phyloP scores from a whole-genome alignment of 2,329 filamentous ascomycete genomes.

The Fusarium udum region DNA sequence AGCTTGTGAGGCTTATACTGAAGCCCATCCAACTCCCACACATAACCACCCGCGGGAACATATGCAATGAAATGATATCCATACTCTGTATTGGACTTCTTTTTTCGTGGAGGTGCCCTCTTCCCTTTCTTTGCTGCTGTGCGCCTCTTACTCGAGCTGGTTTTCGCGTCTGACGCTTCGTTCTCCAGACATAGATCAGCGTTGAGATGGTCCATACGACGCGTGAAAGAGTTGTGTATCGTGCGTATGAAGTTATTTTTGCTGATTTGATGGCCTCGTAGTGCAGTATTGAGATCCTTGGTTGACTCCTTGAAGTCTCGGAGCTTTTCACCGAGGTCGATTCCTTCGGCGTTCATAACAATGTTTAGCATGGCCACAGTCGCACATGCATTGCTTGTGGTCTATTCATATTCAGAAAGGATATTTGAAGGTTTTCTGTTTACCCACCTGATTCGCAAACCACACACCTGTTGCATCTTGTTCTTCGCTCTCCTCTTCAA shows the following conservation, averaged over 20 bases:
- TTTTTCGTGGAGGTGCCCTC: slow-evolving; percentile 41
- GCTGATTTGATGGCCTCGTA: slow-evolving; percentile 79
- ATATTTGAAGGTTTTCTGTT: background rate
- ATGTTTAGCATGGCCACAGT: slow-evolving; percentile 95
- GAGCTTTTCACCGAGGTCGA: slow-evolving; percentile 77
- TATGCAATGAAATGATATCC: slow-evolving; percentile 92
- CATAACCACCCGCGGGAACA: slow-evolving; percentile 74
- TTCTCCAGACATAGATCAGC: slow-evolving; percentile 73
- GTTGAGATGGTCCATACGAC: slow-evolving; percentile 79
- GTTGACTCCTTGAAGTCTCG: slow-evolving; percentile 79
- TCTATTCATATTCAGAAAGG: slow-evolving; percentile 57
- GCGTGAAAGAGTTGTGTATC: slow-evolving; percentile 88
- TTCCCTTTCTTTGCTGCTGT: slow-evolving; percentile 50
- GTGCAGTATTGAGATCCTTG: slow-evolving; percentile 70
- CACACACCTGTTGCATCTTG: slow-evolving; percentile 72
- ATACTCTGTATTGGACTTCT: slow-evolving; percentile 62
- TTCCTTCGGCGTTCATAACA: slow-evolving; percentile 78
- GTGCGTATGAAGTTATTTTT: slow-evolving; percentile 79
- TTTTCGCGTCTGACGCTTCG: slow-evolving; percentile 55
- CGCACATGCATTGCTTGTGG: slow-evolving; percentile 85
- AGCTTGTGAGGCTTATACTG: slow-evolving; percentile 69
- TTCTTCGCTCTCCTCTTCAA: slow-evolving; percentile 62
- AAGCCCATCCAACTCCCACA: slow-evolving; percentile 92
- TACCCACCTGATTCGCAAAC: slow-evolving; percentile 88
- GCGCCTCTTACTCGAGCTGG: slow-evolving; percentile 48